phyloP scores from a whole-genome alignment of 2,329 filamentous ascomycete species.

The Colletotrichum musae region DNA sequence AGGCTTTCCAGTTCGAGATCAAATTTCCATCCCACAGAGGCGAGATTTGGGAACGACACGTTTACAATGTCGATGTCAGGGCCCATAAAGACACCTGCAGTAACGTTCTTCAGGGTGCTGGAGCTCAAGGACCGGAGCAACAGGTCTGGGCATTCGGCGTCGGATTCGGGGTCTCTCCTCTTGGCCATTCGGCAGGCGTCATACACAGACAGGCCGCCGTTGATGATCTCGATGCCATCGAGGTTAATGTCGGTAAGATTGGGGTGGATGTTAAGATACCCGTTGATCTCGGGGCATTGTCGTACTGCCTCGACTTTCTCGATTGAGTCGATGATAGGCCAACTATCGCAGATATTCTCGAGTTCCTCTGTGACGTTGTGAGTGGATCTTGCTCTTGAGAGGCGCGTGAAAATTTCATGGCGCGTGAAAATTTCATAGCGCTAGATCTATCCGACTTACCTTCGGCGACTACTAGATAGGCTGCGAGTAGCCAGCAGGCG shows the following conservation, averaged over 20 bases:
- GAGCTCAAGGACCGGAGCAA: neutral
- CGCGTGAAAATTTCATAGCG: too few relatives aligned
- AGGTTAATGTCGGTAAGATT: neutral
- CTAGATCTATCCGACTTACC: too few relatives aligned
- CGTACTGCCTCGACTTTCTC: neutral
- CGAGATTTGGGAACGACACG: neutral
- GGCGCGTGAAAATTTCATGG: too few relatives aligned
- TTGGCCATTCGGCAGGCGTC: neutral
- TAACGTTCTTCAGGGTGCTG: neutral
- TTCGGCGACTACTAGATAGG: too few relatives aligned
- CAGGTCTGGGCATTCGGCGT: neutral
- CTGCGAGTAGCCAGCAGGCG: too few relatives aligned
- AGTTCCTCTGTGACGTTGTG: too few relatives aligned
- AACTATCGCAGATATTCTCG: too few relatives aligned
- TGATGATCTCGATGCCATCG: neutral
- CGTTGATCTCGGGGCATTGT: neutral
- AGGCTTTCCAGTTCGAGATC: neutral
- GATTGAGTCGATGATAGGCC: neutral
- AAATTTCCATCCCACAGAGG: neutral
- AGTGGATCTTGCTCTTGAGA: too few relatives aligned
- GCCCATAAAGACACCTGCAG: too few relatives aligned
- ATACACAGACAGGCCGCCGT: neutral
- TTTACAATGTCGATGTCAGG: neutral
- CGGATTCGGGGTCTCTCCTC: too few relatives aligned
- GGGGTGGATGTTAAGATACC: neutral